Conservation (phyloP, 495 filamentous ascomycete species). For the Penicillium soppii region DNA sequence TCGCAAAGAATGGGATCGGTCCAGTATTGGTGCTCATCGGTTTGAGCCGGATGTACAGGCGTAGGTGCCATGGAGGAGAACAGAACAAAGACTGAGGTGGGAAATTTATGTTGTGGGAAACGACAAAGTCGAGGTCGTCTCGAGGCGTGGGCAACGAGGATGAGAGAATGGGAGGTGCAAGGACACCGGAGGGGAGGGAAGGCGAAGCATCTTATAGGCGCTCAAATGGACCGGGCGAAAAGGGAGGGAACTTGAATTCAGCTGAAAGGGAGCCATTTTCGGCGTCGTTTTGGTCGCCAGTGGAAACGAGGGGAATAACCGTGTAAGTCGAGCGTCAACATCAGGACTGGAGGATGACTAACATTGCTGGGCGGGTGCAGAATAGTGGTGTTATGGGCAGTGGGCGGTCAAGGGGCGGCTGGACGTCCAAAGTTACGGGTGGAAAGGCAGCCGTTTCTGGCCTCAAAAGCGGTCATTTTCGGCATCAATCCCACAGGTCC, state of each 20-base stretch:
- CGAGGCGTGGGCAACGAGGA: not conserved
- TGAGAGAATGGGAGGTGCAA: conserved; percentile 3
- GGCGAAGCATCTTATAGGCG: conserved; percentile 22
- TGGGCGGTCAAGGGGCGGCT: no score
- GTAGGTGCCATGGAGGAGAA: conserved; percentile 12
- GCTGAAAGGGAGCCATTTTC: conserved; percentile 14
- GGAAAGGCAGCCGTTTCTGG: conserved; percentile 15
- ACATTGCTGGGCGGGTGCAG: conserved; percentile 1
- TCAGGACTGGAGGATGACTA: conserved; percentile 11
- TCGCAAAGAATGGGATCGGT: conserved; percentile 33
- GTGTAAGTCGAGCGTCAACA: conserved; percentile 12
- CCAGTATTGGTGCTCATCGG: conserved; percentile 28
- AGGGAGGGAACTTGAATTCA: conserved; percentile 1
- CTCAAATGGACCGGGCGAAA: conserved; percentile 5
- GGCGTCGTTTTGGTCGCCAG: conserved; percentile 14
- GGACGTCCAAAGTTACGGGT: no score
- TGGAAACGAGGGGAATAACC: conserved; percentile 6
- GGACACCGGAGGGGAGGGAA: conserved; percentile 9
- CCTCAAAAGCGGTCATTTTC: no score
- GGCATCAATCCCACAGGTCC: no score
- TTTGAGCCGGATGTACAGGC: conserved; percentile 16
- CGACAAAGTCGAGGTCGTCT: not conserved
- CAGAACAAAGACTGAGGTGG: not conserved
- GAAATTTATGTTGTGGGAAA: not conserved
- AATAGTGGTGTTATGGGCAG: conserved; percentile 9